These are phyloP conservation scores for Aspergillaceae sp. DNA, from an alignment of 2,329 filamentous ascomycete species.

Conservation along the genomic window DNA sequence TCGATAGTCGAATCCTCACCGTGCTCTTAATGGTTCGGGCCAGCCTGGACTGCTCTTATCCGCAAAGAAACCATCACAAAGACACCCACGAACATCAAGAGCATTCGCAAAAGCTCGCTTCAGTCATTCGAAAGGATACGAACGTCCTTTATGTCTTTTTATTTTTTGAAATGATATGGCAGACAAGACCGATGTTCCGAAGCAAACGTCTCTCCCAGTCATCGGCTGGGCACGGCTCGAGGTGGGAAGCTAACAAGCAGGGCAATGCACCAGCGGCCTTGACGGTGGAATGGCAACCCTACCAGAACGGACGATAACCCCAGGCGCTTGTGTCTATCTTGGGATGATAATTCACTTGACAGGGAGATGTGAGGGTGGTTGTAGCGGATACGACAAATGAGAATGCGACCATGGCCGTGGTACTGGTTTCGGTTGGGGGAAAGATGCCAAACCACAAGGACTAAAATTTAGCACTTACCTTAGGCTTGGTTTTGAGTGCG, in stretches of 20 bases:
- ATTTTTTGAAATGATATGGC: not conserved
- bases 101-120: not conserved
- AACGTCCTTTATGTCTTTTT: not conserved
- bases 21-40: not conserved
- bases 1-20: not conserved
- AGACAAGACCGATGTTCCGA: not conserved
- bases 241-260: not conserved
- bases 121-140: not conserved
- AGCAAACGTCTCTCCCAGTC: too few relatives aligned
- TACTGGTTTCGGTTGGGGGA: not conserved
- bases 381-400: not conserved
- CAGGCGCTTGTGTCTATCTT: not conserved
- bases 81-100: not conserved
- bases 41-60: not conserved
- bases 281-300: not conserved
- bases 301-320: not conserved
- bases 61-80: not conserved
- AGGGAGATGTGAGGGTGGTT: too few relatives aligned
- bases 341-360: not conserved
- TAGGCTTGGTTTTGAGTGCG: constrained; percentile 77
- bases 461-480: constrained; percentile 55
- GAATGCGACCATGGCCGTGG: not conserved
- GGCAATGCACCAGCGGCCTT: not conserved
- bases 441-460: too few relatives aligned
- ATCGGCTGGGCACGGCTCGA: too few relatives aligned